Base-by-base conservation (phyloP, 2,329 filamentous ascomycete genomes). In the Xylaria sp. region DNA sequence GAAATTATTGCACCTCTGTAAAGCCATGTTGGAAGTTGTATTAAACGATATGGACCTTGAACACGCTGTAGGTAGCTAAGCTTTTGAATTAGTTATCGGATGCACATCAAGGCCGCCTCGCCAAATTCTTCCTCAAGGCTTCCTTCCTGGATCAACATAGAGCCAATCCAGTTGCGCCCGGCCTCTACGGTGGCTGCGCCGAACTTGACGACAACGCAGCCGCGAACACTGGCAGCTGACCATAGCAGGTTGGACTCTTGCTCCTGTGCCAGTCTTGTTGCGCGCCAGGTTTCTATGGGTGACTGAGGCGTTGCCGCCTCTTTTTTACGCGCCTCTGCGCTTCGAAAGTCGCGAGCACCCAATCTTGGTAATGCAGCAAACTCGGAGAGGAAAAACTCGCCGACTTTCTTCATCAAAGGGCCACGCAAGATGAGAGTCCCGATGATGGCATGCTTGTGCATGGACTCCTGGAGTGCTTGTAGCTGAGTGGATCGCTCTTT, bases 201-300 rank as follows among this genome's bases (percentile, higher is more conserved):
- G 75, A 98, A 96, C 76, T 98, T 98, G 69, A 98, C 90, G 25
- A 97, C 84, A 3, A 95, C 89, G 72, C 94, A 97, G 3, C 92
- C 90, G 56, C 93, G 84, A 35, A 96, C 87, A 25, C 84, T 85
- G 14, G 93, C 91, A 12, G 91, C 92, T 25, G 92, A 94, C 92
- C 93, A 97, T 3, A 94, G 80, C 3, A 96, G 76, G 15, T 85
- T 85, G 51, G 84, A 80, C 9, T 77, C 72, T 64, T 78, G 83
- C 75, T 95, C 91, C 72, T 82, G 80, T 57, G 76, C 73, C 19
- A 90, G 79, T 63, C 90, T 83, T 53, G 73, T 73, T 28, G 75
- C 74, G 55, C 89, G 81, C 87, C 87, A 89, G 43, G 71, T 72
- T 63, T 86, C 81, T 37, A 78, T 67, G 15, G 78, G 76, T 4